Conservation (phyloP, 768 basidiomycete species). For the Zangia roseola region DNA sequence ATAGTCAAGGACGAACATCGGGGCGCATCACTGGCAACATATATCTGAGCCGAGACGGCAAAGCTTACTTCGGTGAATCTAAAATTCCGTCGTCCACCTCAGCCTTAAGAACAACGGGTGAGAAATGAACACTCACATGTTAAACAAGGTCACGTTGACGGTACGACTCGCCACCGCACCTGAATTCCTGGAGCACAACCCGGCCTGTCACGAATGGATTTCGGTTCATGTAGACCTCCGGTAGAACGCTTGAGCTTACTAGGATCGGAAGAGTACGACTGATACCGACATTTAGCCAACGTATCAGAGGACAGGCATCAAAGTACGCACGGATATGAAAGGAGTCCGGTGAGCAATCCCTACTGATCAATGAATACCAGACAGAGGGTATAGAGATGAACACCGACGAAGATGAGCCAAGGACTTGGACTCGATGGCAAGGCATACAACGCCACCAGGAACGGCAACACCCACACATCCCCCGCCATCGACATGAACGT, state of each 20-base stretch:
- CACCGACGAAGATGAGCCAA: slow-evolving; percentile 52
- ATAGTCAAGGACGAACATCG: slow-evolving; percentile 37
- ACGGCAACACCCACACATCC: slow-evolving; percentile 60
- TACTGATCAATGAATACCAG: slow-evolving; percentile 14
- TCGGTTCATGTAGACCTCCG: background rate
- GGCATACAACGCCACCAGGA: slow-evolving; percentile 54
- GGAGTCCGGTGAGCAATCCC: slow-evolving; percentile 44
- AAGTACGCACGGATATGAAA: slow-evolving; percentile 41
- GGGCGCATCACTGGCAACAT: slow-evolving; percentile 56
- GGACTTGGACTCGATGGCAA: slow-evolving; percentile 48
- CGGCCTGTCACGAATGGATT: slow-evolving; percentile 32
- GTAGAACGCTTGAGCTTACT: slow-evolving; percentile 12
- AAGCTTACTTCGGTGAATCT: slow-evolving; percentile 43
- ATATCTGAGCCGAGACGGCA: slow-evolving; percentile 54
- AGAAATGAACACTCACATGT: slow-evolving; percentile 36
- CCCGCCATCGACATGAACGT: slow-evolving; percentile 51
- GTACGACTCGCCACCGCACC: slow-evolving; percentile 60
- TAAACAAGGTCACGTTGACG: slow-evolving; percentile 58
- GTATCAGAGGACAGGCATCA: background rate
- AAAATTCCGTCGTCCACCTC: background rate
- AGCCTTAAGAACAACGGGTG: too few species aligned
- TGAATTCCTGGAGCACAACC: slow-evolving; percentile 60
- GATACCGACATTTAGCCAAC: slow-evolving; percentile 1
- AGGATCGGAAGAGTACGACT: slow-evolving; percentile 52
- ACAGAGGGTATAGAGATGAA: background rate